Evolutionary conservation across 176 grass and related monocot genomes (phyloP).

Genomic region (Carex myosuroides): DNA sequence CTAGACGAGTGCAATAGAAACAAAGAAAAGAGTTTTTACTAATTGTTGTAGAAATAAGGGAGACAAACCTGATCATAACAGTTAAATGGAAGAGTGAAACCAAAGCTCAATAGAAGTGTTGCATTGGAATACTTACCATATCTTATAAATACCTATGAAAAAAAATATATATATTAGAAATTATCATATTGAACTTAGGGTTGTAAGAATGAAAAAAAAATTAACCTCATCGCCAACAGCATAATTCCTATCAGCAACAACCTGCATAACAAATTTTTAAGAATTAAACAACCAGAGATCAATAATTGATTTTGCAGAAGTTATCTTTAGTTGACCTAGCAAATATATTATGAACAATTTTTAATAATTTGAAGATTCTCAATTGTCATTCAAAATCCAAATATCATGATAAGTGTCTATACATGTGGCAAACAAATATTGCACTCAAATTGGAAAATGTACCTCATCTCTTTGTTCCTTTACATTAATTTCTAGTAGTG

Average conservation of each 20-base stretch:
- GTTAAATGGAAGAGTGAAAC: constrained; percentile 72
- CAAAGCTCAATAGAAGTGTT: constrained; percentile 56
- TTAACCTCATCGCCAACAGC: constrained; percentile 59
- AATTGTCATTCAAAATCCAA: neutral
- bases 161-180: constrained; percentile 7
- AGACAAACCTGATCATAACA: constrained; percentile 61
- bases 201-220: neutral
- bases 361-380: constrained; percentile 12
- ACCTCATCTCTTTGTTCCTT: constrained; percentile 63
- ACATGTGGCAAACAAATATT: neutral
- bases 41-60: neutral
- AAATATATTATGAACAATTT: neutral
- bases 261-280: constrained; percentile 25
- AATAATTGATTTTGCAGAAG: neutral
- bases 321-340: neutral
- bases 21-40: neutral
- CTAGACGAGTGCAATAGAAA: neutral
- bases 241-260: constrained; percentile 60
- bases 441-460: constrained; percentile 15
- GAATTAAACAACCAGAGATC: constrained; percentile 10
- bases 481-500: constrained; percentile 47
- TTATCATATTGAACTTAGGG: neutral
- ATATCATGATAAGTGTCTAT: neutral
- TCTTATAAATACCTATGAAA: constrained; percentile 70
- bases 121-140: constrained; percentile 75